phyloP scores from a whole-genome alignment of 192 early-diverging fungal genomes.

The Kickxella alabastrina region DNA sequence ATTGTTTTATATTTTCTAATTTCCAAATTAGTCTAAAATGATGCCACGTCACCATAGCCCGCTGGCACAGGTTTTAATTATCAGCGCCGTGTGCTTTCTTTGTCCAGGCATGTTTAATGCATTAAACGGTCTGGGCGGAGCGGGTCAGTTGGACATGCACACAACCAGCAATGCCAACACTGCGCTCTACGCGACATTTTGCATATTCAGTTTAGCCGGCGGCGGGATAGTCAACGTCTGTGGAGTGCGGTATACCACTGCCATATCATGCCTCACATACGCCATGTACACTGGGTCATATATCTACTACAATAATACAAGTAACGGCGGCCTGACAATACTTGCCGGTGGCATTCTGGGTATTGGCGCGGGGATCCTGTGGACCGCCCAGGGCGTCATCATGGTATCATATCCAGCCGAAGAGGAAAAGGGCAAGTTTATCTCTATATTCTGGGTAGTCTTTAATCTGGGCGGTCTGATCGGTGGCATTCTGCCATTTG shows the following conservation, averaged over 20 bases:
- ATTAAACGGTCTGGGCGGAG: constrained; percentile 62
- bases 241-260: constrained; percentile 64
- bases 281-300: constrained; percentile 73
- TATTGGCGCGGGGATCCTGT: constrained; percentile 67
- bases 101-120: constrained; percentile 80
- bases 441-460: constrained; percentile 79
- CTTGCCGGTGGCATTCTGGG: constrained; percentile 70
- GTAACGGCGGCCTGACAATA: constrained; percentile 60
- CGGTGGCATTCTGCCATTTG: constrained; percentile 69
- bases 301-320: constrained; percentile 58
- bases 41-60: constrained; percentile 54
- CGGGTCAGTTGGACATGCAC: constrained; percentile 57
- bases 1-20: too few relatives aligned
- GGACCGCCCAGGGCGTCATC: constrained; percentile 71
- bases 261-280: constrained; percentile 63
- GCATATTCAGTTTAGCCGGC: constrained; percentile 68
- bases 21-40: too few relatives aligned
- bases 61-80: constrained; percentile 62
- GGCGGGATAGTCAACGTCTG: constrained; percentile 77
- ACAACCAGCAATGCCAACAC: constrained; percentile 69
- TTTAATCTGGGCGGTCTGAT: constrained; percentile 73
- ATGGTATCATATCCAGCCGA: constrained; percentile 81
- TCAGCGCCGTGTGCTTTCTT: constrained; percentile 70
- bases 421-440: constrained; percentile 72
- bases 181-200: constrained; percentile 70